Conservation (phyloP, 2,329 filamentous ascomycete genomes). For the Acrocalymma vagum region DNA sequence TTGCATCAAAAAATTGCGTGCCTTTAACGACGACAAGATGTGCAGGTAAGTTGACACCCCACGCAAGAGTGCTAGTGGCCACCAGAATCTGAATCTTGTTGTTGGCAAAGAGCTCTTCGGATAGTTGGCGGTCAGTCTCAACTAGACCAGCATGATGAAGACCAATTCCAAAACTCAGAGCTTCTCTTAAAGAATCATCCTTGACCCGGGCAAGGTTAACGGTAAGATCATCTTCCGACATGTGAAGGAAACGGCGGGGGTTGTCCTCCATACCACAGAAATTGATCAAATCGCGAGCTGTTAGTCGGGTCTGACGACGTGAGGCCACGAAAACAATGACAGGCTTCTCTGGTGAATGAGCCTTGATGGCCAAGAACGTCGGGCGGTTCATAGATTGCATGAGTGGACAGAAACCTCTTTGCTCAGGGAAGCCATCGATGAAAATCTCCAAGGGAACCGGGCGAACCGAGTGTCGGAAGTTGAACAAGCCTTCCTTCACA, state of each 20-base stretch:
- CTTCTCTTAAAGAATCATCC: conserved; percentile 89
- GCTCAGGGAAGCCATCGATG: conserved; percentile 96
- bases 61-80: conserved; percentile 93
- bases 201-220: conserved; percentile 89
- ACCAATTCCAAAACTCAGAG: conserved; percentile 96
- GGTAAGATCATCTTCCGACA: conserved; percentile 94
- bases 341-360: conserved; percentile 93
- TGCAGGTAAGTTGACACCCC: conserved; percentile 97
- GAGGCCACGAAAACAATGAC: conserved; percentile 99
- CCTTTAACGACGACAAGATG: conserved; percentile 98
- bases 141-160: conserved; percentile 97
- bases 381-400: conserved; percentile 99
- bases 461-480: conserved; percentile 95
- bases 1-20: conserved; percentile 97
- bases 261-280: conserved; percentile 99
- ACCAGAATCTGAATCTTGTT: conserved; percentile 98
- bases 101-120: conserved; percentile 94
- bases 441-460: conserved; percentile 95
- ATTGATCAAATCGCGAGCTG: conserved; percentile 95
- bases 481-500: conserved; percentile 93
- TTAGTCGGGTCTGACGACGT: conserved; percentile 90
- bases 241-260: conserved; percentile 87
- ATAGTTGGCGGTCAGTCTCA: conserved; percentile 88
- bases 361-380: conserved; percentile 95
- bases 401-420: conserved; percentile 91